phyloP scores from a whole-genome alignment of 257 asterid species.

The Ehretia macrophylla region DNA sequence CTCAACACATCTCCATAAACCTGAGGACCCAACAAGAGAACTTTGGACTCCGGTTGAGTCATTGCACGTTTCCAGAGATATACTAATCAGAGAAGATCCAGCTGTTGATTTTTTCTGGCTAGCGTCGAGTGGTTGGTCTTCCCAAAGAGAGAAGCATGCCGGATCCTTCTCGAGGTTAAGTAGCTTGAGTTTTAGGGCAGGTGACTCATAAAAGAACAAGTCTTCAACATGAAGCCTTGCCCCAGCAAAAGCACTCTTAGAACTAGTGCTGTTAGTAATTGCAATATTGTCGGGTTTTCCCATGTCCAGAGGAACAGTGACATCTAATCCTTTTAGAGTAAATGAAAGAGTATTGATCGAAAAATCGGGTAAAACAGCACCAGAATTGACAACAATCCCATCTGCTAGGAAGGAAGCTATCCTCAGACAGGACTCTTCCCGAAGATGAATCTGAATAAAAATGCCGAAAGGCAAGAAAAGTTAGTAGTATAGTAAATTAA shows the following conservation, averaged over 20 bases:
- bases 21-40: slow-evolving; percentile 35
- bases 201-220: slow-evolving; percentile 71
- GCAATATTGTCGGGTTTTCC: slow-evolving; percentile 34
- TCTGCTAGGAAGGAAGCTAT: slow-evolving; percentile 92
- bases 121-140: slow-evolving; percentile 86
- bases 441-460: slow-evolving; percentile 83
- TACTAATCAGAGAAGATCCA: slow-evolving; percentile 66
- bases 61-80: slow-evolving; percentile 63
- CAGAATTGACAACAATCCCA: slow-evolving; percentile 71
- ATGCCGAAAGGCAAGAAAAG: slow-evolving; percentile 13
- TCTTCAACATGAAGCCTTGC: slow-evolving; percentile 84
- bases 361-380: slow-evolving; percentile 63
- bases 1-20: slow-evolving; percentile 83
- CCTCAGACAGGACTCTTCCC: slow-evolving; percentile 95
- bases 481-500: slow-evolving; percentile 5
- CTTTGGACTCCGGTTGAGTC: slow-evolving; percentile 24
- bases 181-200: slow-evolving; percentile 54
- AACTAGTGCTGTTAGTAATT: slow-evolving; percentile 27
- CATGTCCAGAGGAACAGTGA: slow-evolving; percentile 64
- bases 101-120: slow-evolving; percentile 80
- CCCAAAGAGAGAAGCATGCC: slow-evolving; percentile 96
- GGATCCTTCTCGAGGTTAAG: slow-evolving; percentile 87
- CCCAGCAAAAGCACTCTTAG: slow-evolving; percentile 67
- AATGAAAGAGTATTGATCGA: slow-evolving; percentile 59
- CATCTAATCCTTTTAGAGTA: slow-evolving; percentile 65